Evolutionary conservation across 1,284 basidiomycete genomes (phyloP).

Genomic region (Apiotrichum gracile): DNA sequence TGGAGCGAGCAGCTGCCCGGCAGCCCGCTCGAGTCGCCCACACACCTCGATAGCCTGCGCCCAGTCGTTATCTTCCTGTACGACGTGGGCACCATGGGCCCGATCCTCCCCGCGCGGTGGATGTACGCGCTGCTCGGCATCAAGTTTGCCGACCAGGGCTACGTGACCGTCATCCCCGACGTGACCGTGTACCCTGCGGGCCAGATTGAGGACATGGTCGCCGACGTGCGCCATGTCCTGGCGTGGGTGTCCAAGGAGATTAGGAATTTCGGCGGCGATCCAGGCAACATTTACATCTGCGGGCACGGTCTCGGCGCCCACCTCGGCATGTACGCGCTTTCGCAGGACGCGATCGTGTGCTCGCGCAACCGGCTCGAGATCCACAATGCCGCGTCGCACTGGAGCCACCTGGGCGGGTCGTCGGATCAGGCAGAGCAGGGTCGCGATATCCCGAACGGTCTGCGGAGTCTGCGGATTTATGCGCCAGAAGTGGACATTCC

Average conservation of each 20-base stretch:
- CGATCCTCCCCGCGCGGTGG: conserved; percentile 15
- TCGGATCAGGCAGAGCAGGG: neutral
- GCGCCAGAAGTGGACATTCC: conserved; percentile 41
- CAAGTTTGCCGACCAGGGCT: conserved; percentile 24
- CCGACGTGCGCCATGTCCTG: conserved; percentile 18
- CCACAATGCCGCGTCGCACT: conserved; percentile 13
- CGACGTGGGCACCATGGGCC: conserved; percentile 23
- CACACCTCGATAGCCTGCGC: neutral
- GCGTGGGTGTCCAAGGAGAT: conserved; percentile 19
- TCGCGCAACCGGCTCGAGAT: conserved; percentile 21
- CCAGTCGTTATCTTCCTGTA: conserved; percentile 24
- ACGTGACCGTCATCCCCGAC: conserved; percentile 24
- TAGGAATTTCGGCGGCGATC: conserved; percentile 35
- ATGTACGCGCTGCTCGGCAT: conserved; percentile 21
- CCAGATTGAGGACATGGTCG: conserved; percentile 17
- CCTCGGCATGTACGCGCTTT: conserved; percentile 40
- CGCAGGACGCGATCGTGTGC: conserved; percentile 27
- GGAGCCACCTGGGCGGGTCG: conserved; percentile 7
- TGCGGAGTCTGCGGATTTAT: conserved; percentile 36
- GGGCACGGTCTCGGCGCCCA: conserved; percentile 46
- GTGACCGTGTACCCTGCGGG: conserved; percentile 23
- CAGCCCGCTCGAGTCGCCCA: conserved; percentile 4
- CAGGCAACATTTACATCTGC: conserved; percentile 36
- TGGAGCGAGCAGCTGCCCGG: conserved; percentile 14
- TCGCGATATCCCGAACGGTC: conserved; percentile 19